Evolutionary conservation across 257 asterid species (phyloP).

Genomic region (Solanum chilense): DNA sequence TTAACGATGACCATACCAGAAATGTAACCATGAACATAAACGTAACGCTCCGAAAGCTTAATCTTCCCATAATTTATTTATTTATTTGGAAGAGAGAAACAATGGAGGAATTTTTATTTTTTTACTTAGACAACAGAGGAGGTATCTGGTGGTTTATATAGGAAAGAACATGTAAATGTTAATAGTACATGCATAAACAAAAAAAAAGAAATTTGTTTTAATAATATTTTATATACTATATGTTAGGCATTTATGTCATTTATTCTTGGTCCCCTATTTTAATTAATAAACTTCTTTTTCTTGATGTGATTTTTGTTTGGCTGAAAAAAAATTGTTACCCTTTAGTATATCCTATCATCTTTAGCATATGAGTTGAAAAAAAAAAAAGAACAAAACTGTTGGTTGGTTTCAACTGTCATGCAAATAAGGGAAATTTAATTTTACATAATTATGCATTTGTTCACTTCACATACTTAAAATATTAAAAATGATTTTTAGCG

Average conservation of each 20-base stretch:
- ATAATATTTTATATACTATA: background rate
- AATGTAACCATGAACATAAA: conserved; percentile 30
- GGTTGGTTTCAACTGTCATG: conserved; percentile 18
- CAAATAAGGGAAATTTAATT: background rate
- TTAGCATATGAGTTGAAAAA: conserved; percentile 5
- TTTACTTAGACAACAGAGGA: conserved; percentile 23
- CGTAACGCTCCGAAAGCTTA: conserved; percentile 35
- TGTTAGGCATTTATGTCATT: conserved; percentile 10
- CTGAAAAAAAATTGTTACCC: conserved; percentile 2
- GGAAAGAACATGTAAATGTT: conserved; percentile 8
- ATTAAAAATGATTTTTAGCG: too few relatives aligned
- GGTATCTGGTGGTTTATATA: conserved; percentile 43
- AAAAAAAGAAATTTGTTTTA: background rate
- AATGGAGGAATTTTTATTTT: background rate
- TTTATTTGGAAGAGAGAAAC: background rate
- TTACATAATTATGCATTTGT: background rate
- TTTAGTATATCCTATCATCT: conserved; percentile 15
- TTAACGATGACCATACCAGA: conserved; percentile 35
- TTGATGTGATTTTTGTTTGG: conserved; percentile 36
- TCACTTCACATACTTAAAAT: background rate
- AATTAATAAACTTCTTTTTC: conserved; percentile 21
- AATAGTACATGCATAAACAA: conserved; percentile 8
- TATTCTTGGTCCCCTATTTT: conserved; percentile 18
- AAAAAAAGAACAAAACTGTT: too few relatives aligned
- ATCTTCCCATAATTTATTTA: conserved; percentile 29